phyloP scores from a whole-genome alignment of 2,329 filamentous ascomycete species.

The Grosmannia serpens region DNA sequence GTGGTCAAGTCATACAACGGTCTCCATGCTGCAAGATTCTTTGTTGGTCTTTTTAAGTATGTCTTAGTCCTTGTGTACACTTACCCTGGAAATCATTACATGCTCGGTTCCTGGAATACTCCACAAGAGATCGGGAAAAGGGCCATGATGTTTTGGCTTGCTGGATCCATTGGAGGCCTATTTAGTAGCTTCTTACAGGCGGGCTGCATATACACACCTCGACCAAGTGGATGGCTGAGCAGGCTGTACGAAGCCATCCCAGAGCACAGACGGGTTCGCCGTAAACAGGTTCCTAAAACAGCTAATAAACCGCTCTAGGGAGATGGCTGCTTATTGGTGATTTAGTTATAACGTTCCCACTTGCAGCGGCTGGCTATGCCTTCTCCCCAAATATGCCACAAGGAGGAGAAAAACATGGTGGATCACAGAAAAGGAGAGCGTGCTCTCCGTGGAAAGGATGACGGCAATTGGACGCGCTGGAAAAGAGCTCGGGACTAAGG shows the following conservation, averaged over 20 bases:
- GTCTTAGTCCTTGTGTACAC: no score
- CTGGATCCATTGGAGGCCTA: conserved; percentile 37
- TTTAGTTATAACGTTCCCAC: conserved; percentile 23
- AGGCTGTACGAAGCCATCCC: no score
- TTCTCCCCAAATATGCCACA: conserved; percentile 38
- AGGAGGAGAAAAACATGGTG: conserved; percentile 24
- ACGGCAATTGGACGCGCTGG: conserved; percentile 23
- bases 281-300: no score
- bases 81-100: conserved; percentile 39
- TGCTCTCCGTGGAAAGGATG: conserved; percentile 22
- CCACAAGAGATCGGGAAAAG: conserved; percentile 50
- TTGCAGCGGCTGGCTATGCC: conserved; percentile 38
- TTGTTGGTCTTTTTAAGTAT: conserved; percentile 43
- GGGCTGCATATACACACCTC: conserved; percentile 37
- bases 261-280: no score
- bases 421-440: conserved; percentile 21
- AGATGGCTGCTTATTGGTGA: conserved; percentile 39
- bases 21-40: conserved; percentile 37
- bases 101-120: conserved; percentile 46
- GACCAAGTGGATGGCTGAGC: conserved; percentile 35
- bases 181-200: conserved; percentile 32
- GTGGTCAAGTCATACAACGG: conserved; percentile 15
- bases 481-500: conserved; percentile 22
- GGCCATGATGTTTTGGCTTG: conserved; percentile 50
- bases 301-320: no score